A percentile compares a stretch with the other conserved stretches of the same genome.
These are phyloP conservation scores for Debaryomyces sp. DNA, from an alignment of 1,139 yeast genomes.

Conservation along the genomic window DNA sequence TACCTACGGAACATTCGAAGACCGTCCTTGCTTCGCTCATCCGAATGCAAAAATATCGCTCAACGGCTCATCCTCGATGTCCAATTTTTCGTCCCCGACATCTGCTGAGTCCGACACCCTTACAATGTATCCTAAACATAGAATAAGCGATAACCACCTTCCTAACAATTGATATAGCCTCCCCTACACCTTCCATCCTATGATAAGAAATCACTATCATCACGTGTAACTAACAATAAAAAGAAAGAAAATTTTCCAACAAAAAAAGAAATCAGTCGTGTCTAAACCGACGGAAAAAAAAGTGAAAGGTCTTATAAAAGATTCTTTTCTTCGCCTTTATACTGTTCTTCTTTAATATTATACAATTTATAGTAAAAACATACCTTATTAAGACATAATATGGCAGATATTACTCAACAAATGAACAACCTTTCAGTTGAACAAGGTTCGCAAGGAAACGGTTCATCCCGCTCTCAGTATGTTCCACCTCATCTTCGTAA, in stretches of 20 bases:
- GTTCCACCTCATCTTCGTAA: conserved; percentile 73
- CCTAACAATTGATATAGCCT: neutral
- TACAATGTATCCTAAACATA: conserved; percentile 8
- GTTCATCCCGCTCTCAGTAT: conserved; percentile 35
- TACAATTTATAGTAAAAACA: conserved; percentile 6
- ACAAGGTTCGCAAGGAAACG: conserved; percentile 24
- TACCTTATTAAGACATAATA: conserved; percentile 16
- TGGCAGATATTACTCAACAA: conserved; percentile 48
- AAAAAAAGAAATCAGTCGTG: conserved; percentile 6
- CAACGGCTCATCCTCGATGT: conserved; percentile 15
- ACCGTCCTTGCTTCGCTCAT: conserved; percentile 42
- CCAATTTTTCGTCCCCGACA: conserved; percentile 11
- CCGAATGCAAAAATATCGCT: conserved; percentile 40
- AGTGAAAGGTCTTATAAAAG: conserved; percentile 10
- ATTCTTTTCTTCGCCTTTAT: conserved; percentile 10
- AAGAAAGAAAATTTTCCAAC: conserved; percentile 7
- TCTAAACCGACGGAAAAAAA: conserved; percentile 3
- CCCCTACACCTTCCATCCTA: neutral
- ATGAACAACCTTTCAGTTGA: conserved; percentile 46
- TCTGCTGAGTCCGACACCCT: conserved; percentile 12
- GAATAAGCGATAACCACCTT: neutral
- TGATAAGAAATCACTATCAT: neutral
- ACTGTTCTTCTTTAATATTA: neutral
- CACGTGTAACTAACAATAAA: conserved; percentile 7
- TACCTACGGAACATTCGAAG: conserved; percentile 27